Evolutionary conservation across 1,284 basidiomycete species (phyloP), one percentile per base, ranked within the genome.

Genomic region (Blastosporella zonata): DNA sequence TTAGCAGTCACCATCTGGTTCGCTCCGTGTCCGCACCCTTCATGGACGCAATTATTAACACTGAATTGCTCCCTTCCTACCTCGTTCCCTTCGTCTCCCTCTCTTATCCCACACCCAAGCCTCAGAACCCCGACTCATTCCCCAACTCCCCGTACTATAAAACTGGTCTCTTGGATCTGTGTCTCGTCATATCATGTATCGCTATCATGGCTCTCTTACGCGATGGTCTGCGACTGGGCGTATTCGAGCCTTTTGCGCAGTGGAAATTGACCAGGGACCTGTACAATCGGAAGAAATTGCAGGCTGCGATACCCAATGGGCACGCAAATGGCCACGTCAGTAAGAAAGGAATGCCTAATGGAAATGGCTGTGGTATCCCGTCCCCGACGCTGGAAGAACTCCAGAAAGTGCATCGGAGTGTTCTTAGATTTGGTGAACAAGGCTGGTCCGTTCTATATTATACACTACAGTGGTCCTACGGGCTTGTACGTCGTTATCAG

Each of bases 401-500:
- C 8, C 76, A 72, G 37, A 75, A 71, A 55, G 70, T 90, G 53
- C 79, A 86, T 47, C 79, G 88, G 62, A 85, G 81, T 55, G 82
- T 93, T 36, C 67, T 89, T 40, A 77, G 96, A 53, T 98, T 98
- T 63, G 91, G 93, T 3, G 96, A 98, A 68, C 96, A 99, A 70
- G 89, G 91, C 44, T 99, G 93, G 91, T 82, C 83, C 36, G 75
- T 87, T 43, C 67, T 90, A 38, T 97, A 96, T 70, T 95, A 91
- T 65, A 70, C 79, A 29, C 58, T 81, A 6, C 87, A 85, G 56
- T 95, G 86, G 79, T 67, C 67, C 18, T 81, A 85, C 60, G 94
- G 94, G n/a, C 56, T 93, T 58, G 94, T 97, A 65, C 70, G 94
- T 84, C 6, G 29, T 41, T 46, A 44, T 56, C 43, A 47, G 46